Percentiles rank a stretch among this genome's conserved stretches.
phyloP scores from a whole-genome alignment of 164 flowering plant species.

The Magnolia sinica region DNA sequence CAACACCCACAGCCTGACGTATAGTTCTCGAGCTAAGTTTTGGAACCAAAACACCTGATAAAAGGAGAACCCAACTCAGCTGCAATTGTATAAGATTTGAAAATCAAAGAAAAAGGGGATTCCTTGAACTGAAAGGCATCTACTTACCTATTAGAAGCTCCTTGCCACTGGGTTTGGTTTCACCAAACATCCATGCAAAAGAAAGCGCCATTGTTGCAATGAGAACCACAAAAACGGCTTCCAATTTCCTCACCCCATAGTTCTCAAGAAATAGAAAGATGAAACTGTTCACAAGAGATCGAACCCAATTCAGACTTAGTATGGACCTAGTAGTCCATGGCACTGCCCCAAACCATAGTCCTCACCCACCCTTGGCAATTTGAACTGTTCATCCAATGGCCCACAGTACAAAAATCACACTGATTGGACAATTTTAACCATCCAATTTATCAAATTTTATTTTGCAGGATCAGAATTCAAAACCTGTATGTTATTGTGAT shows the following conservation, averaged over 20 bases:
- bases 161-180: constrained; percentile 68
- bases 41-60: constrained; percentile 73
- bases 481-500: too few species aligned
- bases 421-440: too few species aligned
- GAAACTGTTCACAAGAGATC: constrained; percentile 46
- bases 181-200: constrained; percentile 94
- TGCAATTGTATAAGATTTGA: not conserved
- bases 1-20: constrained; percentile 88
- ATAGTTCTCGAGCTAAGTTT: constrained; percentile 81
- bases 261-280: constrained; percentile 83
- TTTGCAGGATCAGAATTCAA: too few species aligned
- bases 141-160: constrained; percentile 64
- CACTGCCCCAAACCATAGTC: not conserved
- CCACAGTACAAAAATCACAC: too few species aligned
- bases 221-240: constrained; percentile 79
- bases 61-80: not conserved
- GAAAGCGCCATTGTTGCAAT: constrained; percentile 86
- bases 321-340: not conserved
- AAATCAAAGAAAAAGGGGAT: not conserved
- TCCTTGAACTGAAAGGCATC: not conserved
- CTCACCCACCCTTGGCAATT: too few species aligned
- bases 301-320: not conserved
- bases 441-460: too few species aligned
- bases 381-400: too few species aligned
- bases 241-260: constrained; percentile 94